Evolutionary conservation across 345 rosid species (phyloP).

Genomic region (Eucalyptus cloeziana): DNA sequence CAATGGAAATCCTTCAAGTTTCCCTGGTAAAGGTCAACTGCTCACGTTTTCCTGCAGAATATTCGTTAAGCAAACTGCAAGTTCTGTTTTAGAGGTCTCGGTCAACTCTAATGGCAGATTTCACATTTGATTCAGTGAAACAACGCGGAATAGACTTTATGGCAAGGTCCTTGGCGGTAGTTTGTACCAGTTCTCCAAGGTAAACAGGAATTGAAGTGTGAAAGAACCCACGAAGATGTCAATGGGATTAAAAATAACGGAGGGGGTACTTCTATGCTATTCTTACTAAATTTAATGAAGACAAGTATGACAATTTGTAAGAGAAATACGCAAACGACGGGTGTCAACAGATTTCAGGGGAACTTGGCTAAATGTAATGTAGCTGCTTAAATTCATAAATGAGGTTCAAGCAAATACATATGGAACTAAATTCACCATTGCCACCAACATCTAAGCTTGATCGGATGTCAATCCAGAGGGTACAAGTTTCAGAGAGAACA

Average conservation of each 20-base stretch:
- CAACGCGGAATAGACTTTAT: not conserved
- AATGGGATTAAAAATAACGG: not conserved
- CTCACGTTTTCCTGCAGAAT: not conserved
- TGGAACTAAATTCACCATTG: not conserved
- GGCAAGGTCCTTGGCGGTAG: not conserved
- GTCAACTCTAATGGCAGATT: not conserved
- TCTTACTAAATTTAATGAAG: not conserved
- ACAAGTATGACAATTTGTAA: not conserved
- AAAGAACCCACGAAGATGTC: not conserved
- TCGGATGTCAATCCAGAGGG: not conserved
- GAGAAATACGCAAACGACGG: not conserved
- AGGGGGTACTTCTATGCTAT: not conserved
- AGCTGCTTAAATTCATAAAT: not conserved
- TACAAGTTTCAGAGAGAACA: not conserved
- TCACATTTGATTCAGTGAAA: not conserved
- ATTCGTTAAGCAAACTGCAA: not conserved
- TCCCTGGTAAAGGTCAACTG: not conserved
- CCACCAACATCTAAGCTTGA: not conserved
- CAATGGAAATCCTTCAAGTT: not conserved
- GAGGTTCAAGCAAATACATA: not conserved
- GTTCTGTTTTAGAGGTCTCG: not conserved
- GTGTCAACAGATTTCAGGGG: not conserved
- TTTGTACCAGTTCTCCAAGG: not conserved
- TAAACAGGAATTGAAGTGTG: not conserved
- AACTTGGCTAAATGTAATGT: not conserved